Conservation (phyloP, 2,329 filamentous ascomycete species). For the Pestalotiopsis sp. region DNA sequence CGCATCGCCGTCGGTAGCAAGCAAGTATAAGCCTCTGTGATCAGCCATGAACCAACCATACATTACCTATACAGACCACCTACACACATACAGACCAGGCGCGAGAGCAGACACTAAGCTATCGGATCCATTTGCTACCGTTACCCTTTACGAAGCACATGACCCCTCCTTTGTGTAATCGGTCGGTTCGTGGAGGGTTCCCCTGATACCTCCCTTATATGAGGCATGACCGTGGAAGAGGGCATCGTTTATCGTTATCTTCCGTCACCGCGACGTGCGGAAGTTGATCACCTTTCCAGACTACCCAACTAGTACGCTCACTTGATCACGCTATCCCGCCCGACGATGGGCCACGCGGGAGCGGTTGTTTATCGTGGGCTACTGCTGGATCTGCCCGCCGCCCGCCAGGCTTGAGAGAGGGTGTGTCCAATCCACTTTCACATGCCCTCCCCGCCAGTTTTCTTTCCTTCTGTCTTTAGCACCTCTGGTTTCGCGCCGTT, state of each 20-base stretch:
- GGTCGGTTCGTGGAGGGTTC: neutral
- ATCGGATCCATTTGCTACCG: neutral
- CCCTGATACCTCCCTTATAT: neutral
- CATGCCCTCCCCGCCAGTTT: slow-evolving; percentile 19
- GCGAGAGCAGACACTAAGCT: neutral
- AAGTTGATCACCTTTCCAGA: neutral
- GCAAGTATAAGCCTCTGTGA: neutral
- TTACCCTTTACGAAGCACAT: neutral
- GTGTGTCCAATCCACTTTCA: slow-evolving; percentile 30
- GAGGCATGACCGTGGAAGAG: neutral
- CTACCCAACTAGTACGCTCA: slow-evolving; percentile 3
- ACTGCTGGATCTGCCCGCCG: neutral
- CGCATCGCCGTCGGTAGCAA: neutral
- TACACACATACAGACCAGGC: neutral
- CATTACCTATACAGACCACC: neutral
- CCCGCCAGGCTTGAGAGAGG: slow-evolving; percentile 16
- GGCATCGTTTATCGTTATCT: slow-evolving; percentile 1
- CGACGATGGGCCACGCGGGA: slow-evolving; percentile 19
- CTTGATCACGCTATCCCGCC: slow-evolving; percentile 14
- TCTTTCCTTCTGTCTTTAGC: neutral
- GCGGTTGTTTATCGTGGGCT: slow-evolving; percentile 18
- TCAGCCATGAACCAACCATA: neutral
- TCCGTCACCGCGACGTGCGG: neutral
- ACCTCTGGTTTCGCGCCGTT: slow-evolving; percentile 1
- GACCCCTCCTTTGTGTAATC: neutral